Evolutionary conservation across 176 grass and related monocot species (phyloP).

Genomic region (Thinopyrum elongatum): DNA sequence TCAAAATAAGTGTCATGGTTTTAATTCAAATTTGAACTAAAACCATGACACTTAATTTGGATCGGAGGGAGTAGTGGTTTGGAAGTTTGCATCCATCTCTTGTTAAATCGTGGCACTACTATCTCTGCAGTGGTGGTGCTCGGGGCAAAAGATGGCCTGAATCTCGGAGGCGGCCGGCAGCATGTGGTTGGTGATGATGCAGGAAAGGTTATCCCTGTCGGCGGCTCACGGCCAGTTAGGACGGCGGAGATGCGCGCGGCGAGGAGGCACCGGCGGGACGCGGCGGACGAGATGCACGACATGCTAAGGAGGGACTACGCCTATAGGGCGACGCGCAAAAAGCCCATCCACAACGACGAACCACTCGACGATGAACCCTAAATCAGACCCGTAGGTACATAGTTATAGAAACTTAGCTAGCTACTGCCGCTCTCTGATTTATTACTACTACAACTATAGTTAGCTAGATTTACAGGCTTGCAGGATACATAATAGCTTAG

Average conservation of each 20-base stretch:
- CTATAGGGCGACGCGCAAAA: not conserved
- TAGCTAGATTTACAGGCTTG: not conserved
- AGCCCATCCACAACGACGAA: slow-evolving; percentile 57
- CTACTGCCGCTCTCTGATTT: slow-evolving; percentile 14
- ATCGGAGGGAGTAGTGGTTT: too few relatives aligned
- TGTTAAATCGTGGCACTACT: not conserved
- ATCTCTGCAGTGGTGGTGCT: slow-evolving; percentile 31
- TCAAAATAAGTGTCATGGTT: too few relatives aligned
- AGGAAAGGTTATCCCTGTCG: not conserved
- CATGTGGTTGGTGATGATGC: slow-evolving; percentile 13
- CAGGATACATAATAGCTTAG: slow-evolving; percentile 12
- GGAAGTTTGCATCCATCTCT: not conserved
- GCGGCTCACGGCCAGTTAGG: not conserved
- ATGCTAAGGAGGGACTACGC: slow-evolving; percentile 61
- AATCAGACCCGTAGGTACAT: not conserved
- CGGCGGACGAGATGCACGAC: slow-evolving; percentile 33
- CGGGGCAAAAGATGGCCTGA: not conserved
- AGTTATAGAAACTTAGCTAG: not conserved
- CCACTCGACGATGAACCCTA: slow-evolving; percentile 47
- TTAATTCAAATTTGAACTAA: too few relatives aligned
- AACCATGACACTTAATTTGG: too few relatives aligned
- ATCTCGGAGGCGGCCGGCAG: not conserved
- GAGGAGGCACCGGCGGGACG: not conserved
- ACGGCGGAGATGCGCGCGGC: slow-evolving; percentile 3
- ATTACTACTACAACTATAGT: not conserved